Conservation (phyloP, 139 green algal species). For the Tetradesmus lagerheimii region DNA sequence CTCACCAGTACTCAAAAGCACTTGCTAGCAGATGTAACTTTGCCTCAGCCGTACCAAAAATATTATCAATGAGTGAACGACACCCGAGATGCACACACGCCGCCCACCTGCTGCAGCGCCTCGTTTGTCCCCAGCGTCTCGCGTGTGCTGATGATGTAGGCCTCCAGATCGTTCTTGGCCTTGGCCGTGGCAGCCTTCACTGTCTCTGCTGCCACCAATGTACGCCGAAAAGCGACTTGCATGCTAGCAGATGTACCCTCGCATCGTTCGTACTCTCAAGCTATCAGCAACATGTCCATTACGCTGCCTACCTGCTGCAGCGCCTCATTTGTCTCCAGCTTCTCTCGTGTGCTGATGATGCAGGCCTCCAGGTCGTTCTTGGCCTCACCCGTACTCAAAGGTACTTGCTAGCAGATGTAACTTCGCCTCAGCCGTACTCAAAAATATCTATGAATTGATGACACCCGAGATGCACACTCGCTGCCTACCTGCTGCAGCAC, state of each 20-base stretch:
- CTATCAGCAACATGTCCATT: no score
- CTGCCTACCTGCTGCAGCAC: slow-evolving; percentile 62
- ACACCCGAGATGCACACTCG: background rate
- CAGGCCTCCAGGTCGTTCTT: slow-evolving; percentile 90
- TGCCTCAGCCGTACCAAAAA: no score
- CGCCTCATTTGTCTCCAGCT: slow-evolving; percentile 62
- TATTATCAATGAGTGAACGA: background rate
- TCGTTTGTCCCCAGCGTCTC: slow-evolving; percentile 71
- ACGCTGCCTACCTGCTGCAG: slow-evolving; percentile 69
- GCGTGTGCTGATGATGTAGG: slow-evolving; percentile 89
- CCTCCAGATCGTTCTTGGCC: slow-evolving; percentile 92
- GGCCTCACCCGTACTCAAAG: no score
- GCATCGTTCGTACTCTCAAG: no score
- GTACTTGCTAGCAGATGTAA: no score
- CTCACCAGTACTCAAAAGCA: no score
- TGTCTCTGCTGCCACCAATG: slow-evolving; percentile 57
- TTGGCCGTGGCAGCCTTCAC: slow-evolving; percentile 72
- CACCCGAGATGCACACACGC: background rate
- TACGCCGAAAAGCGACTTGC: background rate
- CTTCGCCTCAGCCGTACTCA: no score
- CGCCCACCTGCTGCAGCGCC: slow-evolving; percentile 62
- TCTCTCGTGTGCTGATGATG: slow-evolving; percentile 84
- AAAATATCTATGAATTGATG: no score
- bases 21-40: no score
- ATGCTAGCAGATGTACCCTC: background rate